phyloP scores from a whole-genome alignment of 441 rosid species.

The Corymbia citriodora region DNA sequence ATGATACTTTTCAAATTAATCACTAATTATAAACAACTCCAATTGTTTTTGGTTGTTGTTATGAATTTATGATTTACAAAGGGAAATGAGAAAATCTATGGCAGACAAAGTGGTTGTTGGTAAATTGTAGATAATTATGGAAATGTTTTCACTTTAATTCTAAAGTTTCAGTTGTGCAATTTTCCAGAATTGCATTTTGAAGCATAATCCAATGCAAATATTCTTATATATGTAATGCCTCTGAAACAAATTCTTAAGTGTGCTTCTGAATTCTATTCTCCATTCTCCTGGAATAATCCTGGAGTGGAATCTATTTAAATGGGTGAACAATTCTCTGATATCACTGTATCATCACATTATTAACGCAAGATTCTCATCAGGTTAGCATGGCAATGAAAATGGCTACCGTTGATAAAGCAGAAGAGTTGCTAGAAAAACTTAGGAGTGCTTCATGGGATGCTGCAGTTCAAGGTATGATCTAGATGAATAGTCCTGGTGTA shows the following conservation, averaged over 20 bases:
- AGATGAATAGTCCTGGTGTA: not conserved
- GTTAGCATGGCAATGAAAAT: constrained; percentile 95
- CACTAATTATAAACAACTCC: not conserved
- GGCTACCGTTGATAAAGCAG: constrained; percentile 88
- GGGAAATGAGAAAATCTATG: not conserved
- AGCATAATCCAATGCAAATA: not conserved
- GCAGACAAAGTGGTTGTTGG: not conserved
- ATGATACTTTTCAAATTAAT: not conserved
- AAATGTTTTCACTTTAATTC: not conserved
- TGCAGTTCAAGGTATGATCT: constrained; percentile 66
- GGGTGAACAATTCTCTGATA: not conserved
- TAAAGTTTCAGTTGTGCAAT: not conserved
- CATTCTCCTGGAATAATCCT: not conserved
- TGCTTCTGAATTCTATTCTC: not conserved
- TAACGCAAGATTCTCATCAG: constrained; percentile 20
- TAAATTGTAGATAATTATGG: not conserved
- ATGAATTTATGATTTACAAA: not conserved
- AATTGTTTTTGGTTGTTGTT: not conserved
- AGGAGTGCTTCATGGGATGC: constrained; percentile 83
- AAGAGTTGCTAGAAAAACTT: constrained; percentile 80
- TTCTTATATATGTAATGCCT: not conserved
- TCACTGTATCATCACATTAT: not conserved
- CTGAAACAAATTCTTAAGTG: not conserved
- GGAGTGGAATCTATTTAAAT: not conserved
- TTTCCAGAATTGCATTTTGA: not conserved